A percentile compares a stretch with the other conserved stretches of the same genome.
These are phyloP conservation scores for Eremothecium sinecaudum DNA, from an alignment of 1,139 yeast species.

Conservation along the genomic window DNA sequence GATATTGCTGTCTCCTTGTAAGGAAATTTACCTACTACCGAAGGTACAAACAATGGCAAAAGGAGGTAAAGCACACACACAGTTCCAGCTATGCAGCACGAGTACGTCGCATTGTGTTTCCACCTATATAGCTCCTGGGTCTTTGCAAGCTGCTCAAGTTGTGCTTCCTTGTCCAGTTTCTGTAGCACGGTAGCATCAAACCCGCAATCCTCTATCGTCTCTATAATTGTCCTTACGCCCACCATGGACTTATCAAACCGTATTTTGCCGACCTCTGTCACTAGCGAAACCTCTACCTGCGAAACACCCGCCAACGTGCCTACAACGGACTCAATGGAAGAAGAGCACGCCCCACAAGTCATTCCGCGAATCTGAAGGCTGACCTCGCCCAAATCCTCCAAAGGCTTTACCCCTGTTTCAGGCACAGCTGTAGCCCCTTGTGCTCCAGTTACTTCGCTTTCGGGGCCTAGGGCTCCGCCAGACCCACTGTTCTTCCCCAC, in stretches of 20 bases:
- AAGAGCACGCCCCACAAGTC: constrained; percentile 83
- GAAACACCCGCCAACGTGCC: constrained; percentile 34
- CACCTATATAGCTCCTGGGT: constrained; percentile 66
- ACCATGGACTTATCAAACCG: constrained; percentile 37
- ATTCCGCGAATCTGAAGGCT: constrained; percentile 44
- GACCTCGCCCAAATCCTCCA: no score
- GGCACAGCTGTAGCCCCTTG: no score
- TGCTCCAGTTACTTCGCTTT: no score
- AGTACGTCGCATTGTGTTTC: constrained; percentile 45
- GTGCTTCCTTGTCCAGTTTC: constrained; percentile 34
- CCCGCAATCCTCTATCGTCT: constrained; percentile 40
- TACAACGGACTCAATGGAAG: constrained; percentile 51
- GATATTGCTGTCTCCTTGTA: constrained; percentile 29
- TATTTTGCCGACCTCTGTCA: constrained; percentile 67
- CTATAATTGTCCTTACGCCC: constrained; percentile 53
- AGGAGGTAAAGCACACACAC: constrained; percentile 25
- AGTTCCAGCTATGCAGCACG: constrained; percentile 28
- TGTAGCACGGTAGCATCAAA: constrained; percentile 38
- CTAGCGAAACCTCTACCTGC: constrained; percentile 50
- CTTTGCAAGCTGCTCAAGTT: constrained; percentile 58
- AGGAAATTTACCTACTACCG: constrained; percentile 16
- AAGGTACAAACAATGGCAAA: constrained; percentile 22
- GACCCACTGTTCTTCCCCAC: no score
- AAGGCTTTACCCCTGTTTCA: no score
- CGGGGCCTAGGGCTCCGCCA: no score